Evolutionary conservation across 179 eudicot genomes (phyloP).

Genomic region (Pouteria campechiana): DNA sequence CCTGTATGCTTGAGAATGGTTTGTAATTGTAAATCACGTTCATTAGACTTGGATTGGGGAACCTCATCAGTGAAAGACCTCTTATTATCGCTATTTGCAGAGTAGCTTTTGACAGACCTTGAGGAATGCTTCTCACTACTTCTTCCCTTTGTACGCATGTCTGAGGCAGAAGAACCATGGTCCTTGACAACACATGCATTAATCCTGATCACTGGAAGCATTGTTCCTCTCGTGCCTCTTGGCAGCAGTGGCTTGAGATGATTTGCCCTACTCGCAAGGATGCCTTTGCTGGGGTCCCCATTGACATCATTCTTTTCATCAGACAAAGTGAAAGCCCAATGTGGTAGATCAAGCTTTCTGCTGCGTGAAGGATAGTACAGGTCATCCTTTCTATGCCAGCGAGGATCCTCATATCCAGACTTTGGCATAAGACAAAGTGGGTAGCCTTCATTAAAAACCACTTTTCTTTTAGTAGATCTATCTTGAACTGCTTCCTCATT

Average conservation of each 20-base stretch:
- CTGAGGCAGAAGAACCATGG: slow-evolving; percentile 66
- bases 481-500: slow-evolving; percentile 65
- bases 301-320: slow-evolving; percentile 57
- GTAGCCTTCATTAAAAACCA: slow-evolving; percentile 88
- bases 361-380: slow-evolving; percentile 54
- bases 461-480: slow-evolving; percentile 41
- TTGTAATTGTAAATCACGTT: slow-evolving; percentile 22
- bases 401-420: slow-evolving; percentile 83
- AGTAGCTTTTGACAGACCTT: slow-evolving; percentile 35
- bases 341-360: slow-evolving; percentile 72
- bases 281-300: no score
- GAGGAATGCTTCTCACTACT: slow-evolving; percentile 58
- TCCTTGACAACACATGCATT: slow-evolving; percentile 89
- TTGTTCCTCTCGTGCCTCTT: slow-evolving; percentile 67
- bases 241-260: slow-evolving; percentile 33
- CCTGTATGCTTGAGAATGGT: slow-evolving; percentile 20
- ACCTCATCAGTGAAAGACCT: slow-evolving; percentile 42
- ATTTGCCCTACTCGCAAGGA: slow-evolving; percentile 28
- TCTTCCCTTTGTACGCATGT: slow-evolving; percentile 49
- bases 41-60: slow-evolving; percentile 30
- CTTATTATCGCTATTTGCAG: slow-evolving; percentile 42
- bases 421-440: slow-evolving; percentile 79
- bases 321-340: slow-evolving; percentile 67
- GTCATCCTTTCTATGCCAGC: slow-evolving; percentile 66
- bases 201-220: slow-evolving; percentile 83